Base-by-base conservation (phyloP, 345 rosid genomes). In the Salix udensis region DNA sequence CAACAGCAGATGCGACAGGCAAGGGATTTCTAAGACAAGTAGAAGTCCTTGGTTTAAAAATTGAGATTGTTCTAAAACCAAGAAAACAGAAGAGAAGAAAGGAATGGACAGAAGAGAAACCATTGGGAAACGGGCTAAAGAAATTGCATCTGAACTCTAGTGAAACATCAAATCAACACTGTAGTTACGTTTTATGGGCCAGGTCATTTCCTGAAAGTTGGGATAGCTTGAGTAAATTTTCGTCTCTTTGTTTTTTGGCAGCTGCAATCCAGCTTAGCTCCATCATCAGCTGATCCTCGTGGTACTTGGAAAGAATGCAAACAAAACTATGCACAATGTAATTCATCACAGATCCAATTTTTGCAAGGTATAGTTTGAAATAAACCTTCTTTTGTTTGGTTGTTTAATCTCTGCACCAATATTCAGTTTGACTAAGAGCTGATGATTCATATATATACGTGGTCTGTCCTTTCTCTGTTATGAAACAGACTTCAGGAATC, bases 211-310 rank as follows among this genome's bases (percentile, higher is more conserved):
- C 36, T 75, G 52, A 71, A 31, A 66, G 48, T 55, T 72, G 23
- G 23, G 9, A 67, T 64, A 70, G 26, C 16, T 71, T 48, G 16
- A 34, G 55, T 18, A 50, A 15, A 50, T 37, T 39, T 67, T 40
- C 68, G 26, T 75, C 10, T 73, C 72, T 71, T 75, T 36, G 11
- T 39, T 36, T 46, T 44, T 74, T 78, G 21, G 42, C 78, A 81
- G 84, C 14, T 81, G 18, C 69, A 39, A 66, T 71, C 52, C 5
- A 81, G 81, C 71, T 65, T 81, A 60, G 78, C 64, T 44, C 73
- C 84, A n/a, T 62, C 72, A 42, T 37, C 81, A n/a, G 81, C 81
- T 60, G 84, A 81, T 70, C 84, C 81, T 37, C 76, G 65, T 36
- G 84, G 81, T 23, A 26, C 21, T 34, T 81, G 81, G 81, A 53